Conservation (phyloP, 768 basidiomycete species). For the Rhodotorula sphaerocarpa region DNA sequence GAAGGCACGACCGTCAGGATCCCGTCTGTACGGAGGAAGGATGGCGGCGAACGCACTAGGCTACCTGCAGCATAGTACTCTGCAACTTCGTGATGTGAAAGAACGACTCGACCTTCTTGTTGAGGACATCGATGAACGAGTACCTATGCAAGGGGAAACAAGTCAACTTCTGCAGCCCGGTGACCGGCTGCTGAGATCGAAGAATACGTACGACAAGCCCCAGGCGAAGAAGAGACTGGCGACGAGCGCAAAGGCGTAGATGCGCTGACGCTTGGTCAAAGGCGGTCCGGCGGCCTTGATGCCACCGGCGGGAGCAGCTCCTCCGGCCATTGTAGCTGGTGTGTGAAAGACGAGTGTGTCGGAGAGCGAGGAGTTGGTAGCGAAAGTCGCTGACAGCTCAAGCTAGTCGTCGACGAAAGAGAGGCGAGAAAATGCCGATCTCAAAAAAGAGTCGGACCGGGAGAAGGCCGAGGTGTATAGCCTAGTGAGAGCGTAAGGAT, state of each 20-base stretch:
- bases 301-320: conserved; percentile 34
- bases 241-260: conserved; percentile 58
- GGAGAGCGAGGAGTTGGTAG: too few species aligned
- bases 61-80: conserved; percentile 65
- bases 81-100: conserved; percentile 58
- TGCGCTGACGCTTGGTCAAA: conserved; percentile 41
- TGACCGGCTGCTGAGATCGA: too few species aligned
- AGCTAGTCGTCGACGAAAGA: too few species aligned
- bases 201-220: neutral
- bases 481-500: too few species aligned
- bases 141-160: neutral
- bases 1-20: conserved; percentile 54
- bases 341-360: too few species aligned
- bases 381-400: too few species aligned
- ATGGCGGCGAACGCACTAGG: conserved; percentile 45
- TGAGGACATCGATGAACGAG: neutral
- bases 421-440: too few species aligned
- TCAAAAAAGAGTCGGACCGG: too few species aligned
- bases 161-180: neutral
- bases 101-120: conserved; percentile 46
- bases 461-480: too few species aligned
- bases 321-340: conserved; percentile 40
- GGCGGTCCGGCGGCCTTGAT: conserved; percentile 49
- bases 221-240: conserved; percentile 61
- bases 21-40: neutral